Evolutionary conservation across 768 basidiomycete genomes (phyloP).

Genomic region (Galerina marginata): DNA sequence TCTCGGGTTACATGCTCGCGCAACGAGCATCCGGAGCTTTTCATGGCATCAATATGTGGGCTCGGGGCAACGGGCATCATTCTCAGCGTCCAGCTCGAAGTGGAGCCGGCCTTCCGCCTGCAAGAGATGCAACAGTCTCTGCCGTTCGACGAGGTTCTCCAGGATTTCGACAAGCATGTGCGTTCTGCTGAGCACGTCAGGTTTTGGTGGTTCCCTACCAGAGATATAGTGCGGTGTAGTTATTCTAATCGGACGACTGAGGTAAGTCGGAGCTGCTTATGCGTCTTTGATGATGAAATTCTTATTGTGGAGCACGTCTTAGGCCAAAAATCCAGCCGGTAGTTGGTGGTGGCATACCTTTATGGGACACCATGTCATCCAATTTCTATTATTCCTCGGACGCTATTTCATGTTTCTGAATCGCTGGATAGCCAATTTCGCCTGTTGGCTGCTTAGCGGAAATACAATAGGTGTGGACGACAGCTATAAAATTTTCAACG

Average conservation of each 20-base stretch:
- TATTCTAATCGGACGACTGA: constrained; percentile 76
- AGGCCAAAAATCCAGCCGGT: constrained; percentile 58
- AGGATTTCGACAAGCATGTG: constrained; percentile 59
- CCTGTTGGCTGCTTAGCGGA: constrained; percentile 68
- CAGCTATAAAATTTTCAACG: constrained; percentile 85
- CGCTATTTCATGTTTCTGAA: constrained; percentile 69
- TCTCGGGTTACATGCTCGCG: constrained; percentile 70
- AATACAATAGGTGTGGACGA: constrained; percentile 72
- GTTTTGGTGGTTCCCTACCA: constrained; percentile 94
- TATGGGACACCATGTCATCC: constrained; percentile 81
- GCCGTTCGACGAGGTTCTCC: constrained; percentile 66
- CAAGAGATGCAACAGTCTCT: constrained; percentile 70
- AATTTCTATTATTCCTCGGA: constrained; percentile 81
- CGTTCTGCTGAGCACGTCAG: constrained; percentile 85
- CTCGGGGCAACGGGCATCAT: constrained; percentile 92
- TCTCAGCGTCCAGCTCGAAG: constrained; percentile 73
- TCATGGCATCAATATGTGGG: constrained; percentile 89
- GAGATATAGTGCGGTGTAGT: constrained; percentile 72
- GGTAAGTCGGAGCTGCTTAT: constrained; percentile 46
- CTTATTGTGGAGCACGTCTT: constrained; percentile 1
- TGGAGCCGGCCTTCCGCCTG: constrained; percentile 83
- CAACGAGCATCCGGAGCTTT: constrained; percentile 70
- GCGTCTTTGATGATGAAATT: constrained; percentile 1
- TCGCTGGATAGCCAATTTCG: constrained; percentile 63
- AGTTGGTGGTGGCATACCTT: constrained; percentile 76